Evolutionary conservation across 2,329 filamentous ascomycete genomes (phyloP).

Genomic region (Epichloe sibirici): DNA sequence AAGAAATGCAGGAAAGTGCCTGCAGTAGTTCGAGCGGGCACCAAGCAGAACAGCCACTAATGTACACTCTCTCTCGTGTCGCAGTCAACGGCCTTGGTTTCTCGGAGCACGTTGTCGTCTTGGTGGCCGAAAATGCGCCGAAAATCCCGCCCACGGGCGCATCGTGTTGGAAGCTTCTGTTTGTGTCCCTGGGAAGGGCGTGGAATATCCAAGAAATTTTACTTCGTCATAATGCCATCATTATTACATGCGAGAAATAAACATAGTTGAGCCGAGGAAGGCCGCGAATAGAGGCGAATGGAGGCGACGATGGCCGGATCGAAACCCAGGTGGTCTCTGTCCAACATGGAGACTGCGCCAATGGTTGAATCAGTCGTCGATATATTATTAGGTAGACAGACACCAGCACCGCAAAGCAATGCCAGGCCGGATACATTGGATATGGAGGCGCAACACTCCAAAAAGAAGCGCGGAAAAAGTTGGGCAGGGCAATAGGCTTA

Average conservation of each 20-base stretch:
- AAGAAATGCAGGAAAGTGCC: neutral
- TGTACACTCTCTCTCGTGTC: neutral
- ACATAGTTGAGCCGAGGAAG: neutral
- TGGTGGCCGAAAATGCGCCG: slow-evolving; percentile 15
- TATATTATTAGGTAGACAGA: too few species aligned
- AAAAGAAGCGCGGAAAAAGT: neutral
- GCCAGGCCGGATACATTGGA: too few species aligned
- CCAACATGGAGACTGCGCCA: too few species aligned
- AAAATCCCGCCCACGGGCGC: slow-evolving; percentile 6
- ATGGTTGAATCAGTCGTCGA: too few species aligned
- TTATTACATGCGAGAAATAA: neutral
- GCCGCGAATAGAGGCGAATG: neutral
- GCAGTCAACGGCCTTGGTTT: slow-evolving; percentile 2
- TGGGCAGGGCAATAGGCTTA: slow-evolving; percentile 1
- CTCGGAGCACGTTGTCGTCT: slow-evolving; percentile 13
- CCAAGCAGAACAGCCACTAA: slow-evolving; percentile 4
- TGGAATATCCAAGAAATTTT: neutral
- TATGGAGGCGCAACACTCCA: too few species aligned
- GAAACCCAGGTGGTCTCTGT: too few species aligned
- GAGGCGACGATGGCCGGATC: neutral
- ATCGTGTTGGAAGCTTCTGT: neutral
- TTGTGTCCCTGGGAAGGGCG: neutral
- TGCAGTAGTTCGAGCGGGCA: slow-evolving; percentile 4
- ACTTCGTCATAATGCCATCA: slow-evolving; percentile 1
- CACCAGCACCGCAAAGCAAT: too few species aligned